Base-by-base conservation (phyloP, 1,139 yeast species). In the Blastobotrys illinoisensis region DNA sequence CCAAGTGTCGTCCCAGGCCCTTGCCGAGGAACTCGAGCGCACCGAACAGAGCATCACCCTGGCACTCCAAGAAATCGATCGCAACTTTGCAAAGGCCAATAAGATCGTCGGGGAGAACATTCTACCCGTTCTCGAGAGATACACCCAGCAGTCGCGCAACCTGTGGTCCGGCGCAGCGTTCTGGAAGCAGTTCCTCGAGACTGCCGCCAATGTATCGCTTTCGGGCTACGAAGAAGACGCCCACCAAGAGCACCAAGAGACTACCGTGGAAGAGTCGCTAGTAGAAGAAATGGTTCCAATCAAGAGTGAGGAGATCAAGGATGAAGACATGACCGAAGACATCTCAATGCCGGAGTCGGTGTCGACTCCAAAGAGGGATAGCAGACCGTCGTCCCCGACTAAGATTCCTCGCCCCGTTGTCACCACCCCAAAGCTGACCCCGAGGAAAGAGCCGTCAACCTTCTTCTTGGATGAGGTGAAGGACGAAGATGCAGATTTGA, bases 41-140 rank as follows among this genome's bases (percentile, higher is more conserved):
- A 71, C 89, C 46, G 96, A 90, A 64, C 96, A 88, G 67, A 87
- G 84, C 63, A 87, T 89, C 47, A 88, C 96, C 0, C 72, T 86
- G 53, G 82, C 85, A 1, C 71, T 90, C 51, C 97, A 88, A 67
- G 86, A 84, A 57, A 87, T 90, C 28, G 96, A 90, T 70, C 79
- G 82, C 56, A 83, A 86, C 63, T 77, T 87, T 54, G 79, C 85
- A 2, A 74, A 77, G 47, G 81, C 89, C 14, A 86, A 85, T 64
- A 76, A 83, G 44, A 77, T 84, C 9, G 80, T 87, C 28, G 80
- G 80, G 49, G 85, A 83, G 57, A 74, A 76, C 49, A 75, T 87
- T 36, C 72, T 85, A 44, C 93, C 95, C 1, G 75, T 80, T 3
- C 75, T 87, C 32, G 79, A 80, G 59, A 74, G 75, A 49, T 86